phyloP scores from a whole-genome alignment of 371 early-diverging fungal species.

The Mucor saturninus region DNA sequence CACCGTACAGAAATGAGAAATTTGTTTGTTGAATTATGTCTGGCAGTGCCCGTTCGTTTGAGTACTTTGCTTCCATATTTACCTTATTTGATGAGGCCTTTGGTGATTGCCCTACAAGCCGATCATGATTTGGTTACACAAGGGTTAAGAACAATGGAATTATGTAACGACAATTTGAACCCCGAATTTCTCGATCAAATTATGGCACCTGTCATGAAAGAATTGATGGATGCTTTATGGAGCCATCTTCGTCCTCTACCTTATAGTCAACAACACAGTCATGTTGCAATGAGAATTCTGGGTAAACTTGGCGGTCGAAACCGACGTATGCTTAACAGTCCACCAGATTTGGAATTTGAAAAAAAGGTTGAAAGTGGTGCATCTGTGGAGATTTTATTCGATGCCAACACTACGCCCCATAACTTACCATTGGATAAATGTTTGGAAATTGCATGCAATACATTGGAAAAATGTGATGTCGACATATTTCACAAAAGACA shows the following conservation, averaged over 20 bases:
- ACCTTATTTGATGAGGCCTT: constrained; percentile 95
- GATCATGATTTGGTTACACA: constrained; percentile 93
- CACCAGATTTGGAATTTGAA: constrained; percentile 60
- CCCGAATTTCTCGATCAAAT: constrained; percentile 97
- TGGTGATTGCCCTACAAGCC: constrained; percentile 91
- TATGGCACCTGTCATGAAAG: constrained; percentile 90
- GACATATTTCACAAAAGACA: constrained; percentile 63
- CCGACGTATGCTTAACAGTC: constrained; percentile 74
- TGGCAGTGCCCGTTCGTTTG: constrained; percentile 97
- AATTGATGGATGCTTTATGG: constrained; percentile 93
- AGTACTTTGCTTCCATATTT: constrained; percentile 94
- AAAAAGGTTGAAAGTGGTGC: constrained; percentile 62
- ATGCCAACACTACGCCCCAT: constrained; percentile 58
- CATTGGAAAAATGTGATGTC: constrained; percentile 60
- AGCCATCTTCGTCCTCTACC: constrained; percentile 87
- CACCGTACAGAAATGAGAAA: constrained; percentile 87
- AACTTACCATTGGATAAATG: constrained; percentile 62
- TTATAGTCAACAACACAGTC: constrained; percentile 81
- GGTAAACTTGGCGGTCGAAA: constrained; percentile 98
- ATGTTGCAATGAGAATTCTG: constrained; percentile 90
- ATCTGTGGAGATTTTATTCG: constrained; percentile 66
- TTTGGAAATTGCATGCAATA: constrained; percentile 59
- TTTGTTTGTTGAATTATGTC: constrained; percentile 86
- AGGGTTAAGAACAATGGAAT: constrained; percentile 95
- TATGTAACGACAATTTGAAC: constrained; percentile 97